A percentile compares a stretch with the other conserved stretches of the same genome.
Conservation (phyloP, 345 rosid species). For the Populus euphratica region DNA sequence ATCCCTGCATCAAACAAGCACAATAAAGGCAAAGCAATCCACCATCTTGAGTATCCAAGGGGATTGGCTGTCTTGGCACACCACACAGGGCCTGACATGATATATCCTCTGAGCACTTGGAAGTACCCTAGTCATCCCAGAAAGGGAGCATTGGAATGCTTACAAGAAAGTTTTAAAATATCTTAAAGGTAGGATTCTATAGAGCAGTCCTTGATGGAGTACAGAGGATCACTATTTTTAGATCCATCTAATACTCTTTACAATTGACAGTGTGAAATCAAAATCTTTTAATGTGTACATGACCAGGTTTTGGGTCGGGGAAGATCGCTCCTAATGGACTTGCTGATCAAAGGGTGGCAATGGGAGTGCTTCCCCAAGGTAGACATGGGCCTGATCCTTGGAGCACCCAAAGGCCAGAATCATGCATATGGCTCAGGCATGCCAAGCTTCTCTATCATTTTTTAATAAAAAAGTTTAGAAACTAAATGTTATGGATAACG, state of each 20-base stretch:
- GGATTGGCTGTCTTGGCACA: not conserved
- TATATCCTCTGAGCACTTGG: not conserved
- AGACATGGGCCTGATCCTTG: not conserved
- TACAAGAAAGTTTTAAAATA: not conserved
- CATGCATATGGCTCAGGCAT: not conserved
- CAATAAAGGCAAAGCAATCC: not conserved
- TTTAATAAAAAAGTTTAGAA: not conserved
- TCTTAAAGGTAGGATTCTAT: not conserved
- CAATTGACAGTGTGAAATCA: not conserved
- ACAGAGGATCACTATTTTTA: not conserved
- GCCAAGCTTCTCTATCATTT: not conserved
- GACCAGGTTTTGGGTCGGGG: not conserved
- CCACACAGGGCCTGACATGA: not conserved
- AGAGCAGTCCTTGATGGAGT: not conserved
- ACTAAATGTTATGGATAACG: not conserved
- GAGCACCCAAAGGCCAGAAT: not conserved
- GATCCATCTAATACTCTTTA: not conserved
- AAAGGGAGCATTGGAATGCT: not conserved
- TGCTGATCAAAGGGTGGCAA: not conserved
- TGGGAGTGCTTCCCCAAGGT: not conserved
- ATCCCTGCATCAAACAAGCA: not conserved
- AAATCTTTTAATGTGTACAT: not conserved
- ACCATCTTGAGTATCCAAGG: not conserved
- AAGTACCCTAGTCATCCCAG: not conserved
- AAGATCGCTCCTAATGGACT: not conserved